These are phyloP conservation scores for Puccinia brachypodii DNA, from an alignment of 1,284 basidiomycete species.

Conservation along the genomic window DNA sequence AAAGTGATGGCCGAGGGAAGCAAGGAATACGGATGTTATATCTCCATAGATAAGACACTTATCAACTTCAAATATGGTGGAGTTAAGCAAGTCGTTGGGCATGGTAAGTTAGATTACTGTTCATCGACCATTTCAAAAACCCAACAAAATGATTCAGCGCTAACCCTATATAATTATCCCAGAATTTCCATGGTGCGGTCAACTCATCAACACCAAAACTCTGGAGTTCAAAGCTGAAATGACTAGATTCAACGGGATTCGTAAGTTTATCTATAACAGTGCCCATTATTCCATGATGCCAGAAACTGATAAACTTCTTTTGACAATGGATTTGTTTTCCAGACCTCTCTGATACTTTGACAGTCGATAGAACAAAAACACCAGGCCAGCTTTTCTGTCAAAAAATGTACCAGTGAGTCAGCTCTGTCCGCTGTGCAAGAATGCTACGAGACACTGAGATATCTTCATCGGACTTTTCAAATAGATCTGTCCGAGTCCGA, in stretches of 20 bases:
- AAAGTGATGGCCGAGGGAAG: conserved; percentile 74
- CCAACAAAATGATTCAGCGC: background rate
- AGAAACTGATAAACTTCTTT: background rate
- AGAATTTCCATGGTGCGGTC: conserved; percentile 56
- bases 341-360: conserved; percentile 46
- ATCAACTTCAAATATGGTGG: conserved; percentile 73
- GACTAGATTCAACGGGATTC: conserved; percentile 49
- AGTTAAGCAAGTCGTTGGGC: conserved; percentile 55
- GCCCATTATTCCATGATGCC: background rate
- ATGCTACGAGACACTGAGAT: background rate
- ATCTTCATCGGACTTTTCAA: conserved; percentile 58
- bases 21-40: conserved; percentile 87
- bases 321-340: background rate
- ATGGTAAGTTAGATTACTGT: conserved; percentile 44
- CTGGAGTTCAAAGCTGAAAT: conserved; percentile 54
- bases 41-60: conserved; percentile 83
- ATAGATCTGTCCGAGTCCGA: conserved; percentile 64
- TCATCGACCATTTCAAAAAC: background rate
- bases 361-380: conserved; percentile 36
- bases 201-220: conserved; percentile 51
- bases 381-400: conserved; percentile 25
- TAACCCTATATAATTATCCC: background rate
- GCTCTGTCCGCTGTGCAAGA: background rate
- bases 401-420: conserved; percentile 42
- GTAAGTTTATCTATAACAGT: conserved; percentile 25